Evolutionary conservation across 1,284 basidiomycete genomes (phyloP).

Genomic region (Gymnopus androsaceus): DNA sequence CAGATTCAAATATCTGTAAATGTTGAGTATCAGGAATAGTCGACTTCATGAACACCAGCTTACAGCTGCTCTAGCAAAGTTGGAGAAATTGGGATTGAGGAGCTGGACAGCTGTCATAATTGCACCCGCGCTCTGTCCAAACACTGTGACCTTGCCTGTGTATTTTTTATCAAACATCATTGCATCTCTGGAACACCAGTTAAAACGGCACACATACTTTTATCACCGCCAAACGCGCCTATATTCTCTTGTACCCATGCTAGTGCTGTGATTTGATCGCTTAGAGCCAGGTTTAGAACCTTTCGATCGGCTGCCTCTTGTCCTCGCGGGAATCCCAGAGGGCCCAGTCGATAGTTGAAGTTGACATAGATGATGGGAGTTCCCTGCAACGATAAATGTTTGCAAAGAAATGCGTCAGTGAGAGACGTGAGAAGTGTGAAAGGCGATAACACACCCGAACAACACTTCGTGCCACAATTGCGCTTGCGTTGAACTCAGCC

Average conservation of each 20-base stretch:
- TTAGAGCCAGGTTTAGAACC: slow-evolving; percentile 35
- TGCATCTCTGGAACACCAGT: too few relatives aligned
- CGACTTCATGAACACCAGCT: slow-evolving; percentile 18
- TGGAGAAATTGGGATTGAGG: slow-evolving; percentile 41
- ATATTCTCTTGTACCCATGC: slow-evolving; percentile 41
- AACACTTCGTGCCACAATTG: slow-evolving; percentile 47
- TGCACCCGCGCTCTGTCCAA: slow-evolving; percentile 57
- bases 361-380: slow-evolving; percentile 58
- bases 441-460: slow-evolving; percentile 35
- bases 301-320: slow-evolving; percentile 30
- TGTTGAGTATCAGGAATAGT: not conserved
- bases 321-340: slow-evolving; percentile 41
- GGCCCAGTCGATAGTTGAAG: slow-evolving; percentile 44
- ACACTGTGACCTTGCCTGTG: slow-evolving; percentile 45
- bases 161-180: not conserved
- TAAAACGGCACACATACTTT: not conserved
- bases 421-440: not conserved
- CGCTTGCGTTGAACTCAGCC: slow-evolving; percentile 39
- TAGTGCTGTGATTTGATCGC: slow-evolving; percentile 36
- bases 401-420: too few relatives aligned
- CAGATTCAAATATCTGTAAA: slow-evolving; percentile 48
- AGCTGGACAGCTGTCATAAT: slow-evolving; percentile 45
- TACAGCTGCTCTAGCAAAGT: slow-evolving; percentile 45
- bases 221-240: slow-evolving; percentile 41
- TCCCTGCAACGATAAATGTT: slow-evolving; percentile 36